These are phyloP conservation scores for Neofusicoccum parvum DNA, from an alignment of 2,329 filamentous ascomycete genomes.

Conservation along the genomic window DNA sequence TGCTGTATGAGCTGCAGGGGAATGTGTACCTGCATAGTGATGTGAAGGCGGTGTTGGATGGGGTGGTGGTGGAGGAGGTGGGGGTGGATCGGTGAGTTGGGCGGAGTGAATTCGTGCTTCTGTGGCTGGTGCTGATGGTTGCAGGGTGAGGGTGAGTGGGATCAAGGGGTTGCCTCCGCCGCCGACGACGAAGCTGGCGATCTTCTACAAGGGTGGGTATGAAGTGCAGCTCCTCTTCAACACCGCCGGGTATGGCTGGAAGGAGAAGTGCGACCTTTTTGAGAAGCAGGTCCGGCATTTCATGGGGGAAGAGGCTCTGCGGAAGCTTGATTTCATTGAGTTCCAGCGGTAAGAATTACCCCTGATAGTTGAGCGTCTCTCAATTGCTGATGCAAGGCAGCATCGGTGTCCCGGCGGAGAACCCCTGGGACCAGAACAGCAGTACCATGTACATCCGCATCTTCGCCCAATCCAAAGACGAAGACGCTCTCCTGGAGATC, in stretches of 20 bases:
- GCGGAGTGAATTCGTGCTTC: not conserved
- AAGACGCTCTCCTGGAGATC: constrained; percentile 26
- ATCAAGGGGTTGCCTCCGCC: constrained; percentile 44
- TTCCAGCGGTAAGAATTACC: constrained; percentile 6
- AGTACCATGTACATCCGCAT: constrained; percentile 38
- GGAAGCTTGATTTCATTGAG: constrained; percentile 11
- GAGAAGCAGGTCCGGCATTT: constrained; percentile 20
- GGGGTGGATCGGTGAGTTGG: constrained; percentile 30
- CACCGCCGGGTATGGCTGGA: constrained; percentile 29
- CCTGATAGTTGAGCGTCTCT: not conserved
- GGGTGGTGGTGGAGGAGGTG: constrained; percentile 35
- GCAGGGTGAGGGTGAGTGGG: constrained; percentile 38
- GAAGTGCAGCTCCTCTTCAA: constrained; percentile 42
- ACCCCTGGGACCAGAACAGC: constrained; percentile 33
- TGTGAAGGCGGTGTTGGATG: constrained; percentile 44
- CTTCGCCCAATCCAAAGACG: constrained; percentile 32
- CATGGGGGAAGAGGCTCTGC: constrained; percentile 14
- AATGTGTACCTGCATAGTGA: constrained; percentile 50
- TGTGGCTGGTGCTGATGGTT: constrained; percentile 7
- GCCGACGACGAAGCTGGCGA: constrained; percentile 44
- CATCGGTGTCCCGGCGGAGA: constrained; percentile 27
- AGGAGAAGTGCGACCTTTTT: constrained; percentile 8
- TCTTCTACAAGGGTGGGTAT: constrained; percentile 43
- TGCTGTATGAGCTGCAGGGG: constrained; percentile 52
- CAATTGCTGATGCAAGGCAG: not conserved